Conservation (phyloP, 108 stramenopile genomes). For the Pseudonitzschia multiseries region DNA sequence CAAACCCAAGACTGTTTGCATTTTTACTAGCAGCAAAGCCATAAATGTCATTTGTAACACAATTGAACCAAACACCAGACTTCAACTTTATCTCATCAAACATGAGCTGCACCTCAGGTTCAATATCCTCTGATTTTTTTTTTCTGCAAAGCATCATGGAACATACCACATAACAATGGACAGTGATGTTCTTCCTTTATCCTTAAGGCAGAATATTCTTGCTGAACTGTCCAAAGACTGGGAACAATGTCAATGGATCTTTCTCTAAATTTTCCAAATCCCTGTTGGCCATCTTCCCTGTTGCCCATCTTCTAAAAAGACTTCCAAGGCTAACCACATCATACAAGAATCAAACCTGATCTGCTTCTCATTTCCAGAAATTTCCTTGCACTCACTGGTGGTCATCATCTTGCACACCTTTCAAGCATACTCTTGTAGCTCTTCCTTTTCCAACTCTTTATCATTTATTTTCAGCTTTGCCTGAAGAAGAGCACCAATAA, state of each 20-base stretch:
- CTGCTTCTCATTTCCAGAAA: not conserved
- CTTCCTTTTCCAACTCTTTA: not conserved
- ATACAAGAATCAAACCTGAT: not conserved
- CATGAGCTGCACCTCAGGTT: not conserved
- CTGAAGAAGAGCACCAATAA: not conserved
- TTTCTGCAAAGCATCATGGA: not conserved
- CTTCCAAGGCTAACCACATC: not conserved
- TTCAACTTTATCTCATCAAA: constrained; percentile 1
- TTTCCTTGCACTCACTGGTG: not conserved
- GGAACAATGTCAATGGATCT: not conserved
- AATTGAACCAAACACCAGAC: constrained; percentile 1
- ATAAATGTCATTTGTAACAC: not conserved
- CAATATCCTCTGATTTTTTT: not conserved
- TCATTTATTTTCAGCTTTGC: not conserved
- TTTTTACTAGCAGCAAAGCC: not conserved
- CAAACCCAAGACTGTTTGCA: not conserved
- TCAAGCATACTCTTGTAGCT: not conserved
- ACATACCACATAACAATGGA: not conserved
- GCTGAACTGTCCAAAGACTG: not conserved
- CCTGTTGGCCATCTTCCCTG: too few relatives aligned
- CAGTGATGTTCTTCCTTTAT: not conserved
- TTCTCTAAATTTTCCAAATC: not conserved
- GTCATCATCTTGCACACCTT: not conserved
- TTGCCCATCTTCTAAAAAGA: not conserved
- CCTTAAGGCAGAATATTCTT: not conserved